Percentiles rank a stretch among this genome's conserved stretches.
Conservation (phyloP, 2,329 filamentous ascomycete genomes). For the Monosporascus sp. region DNA sequence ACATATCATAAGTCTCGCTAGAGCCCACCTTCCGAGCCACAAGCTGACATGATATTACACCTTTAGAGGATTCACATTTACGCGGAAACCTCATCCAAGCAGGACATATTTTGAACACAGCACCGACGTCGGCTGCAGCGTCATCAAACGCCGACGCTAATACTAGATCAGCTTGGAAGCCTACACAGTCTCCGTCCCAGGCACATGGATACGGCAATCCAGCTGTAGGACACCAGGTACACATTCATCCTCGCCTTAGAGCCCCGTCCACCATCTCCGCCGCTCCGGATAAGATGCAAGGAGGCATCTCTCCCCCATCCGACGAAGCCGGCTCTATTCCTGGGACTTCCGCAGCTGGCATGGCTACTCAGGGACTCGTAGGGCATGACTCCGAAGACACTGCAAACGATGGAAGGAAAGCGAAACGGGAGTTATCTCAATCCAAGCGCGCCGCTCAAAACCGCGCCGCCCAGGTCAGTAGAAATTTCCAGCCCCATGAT, state of each 20-base stretch:
- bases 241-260: conserved; percentile 24
- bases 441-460: conserved; percentile 97
- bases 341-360: conserved; percentile 21
- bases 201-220: conserved; percentile 22
- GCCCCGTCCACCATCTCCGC: conserved; percentile 15
- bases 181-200: conserved; percentile 16
- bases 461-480: conserved; percentile 84
- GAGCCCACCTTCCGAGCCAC: conserved; percentile 5
- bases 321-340: conserved; percentile 24
- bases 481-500: conserved; percentile 2
- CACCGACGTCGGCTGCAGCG: conserved; percentile 12
- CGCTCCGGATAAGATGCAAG: conserved; percentile 27
- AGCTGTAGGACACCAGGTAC: conserved; percentile 18
- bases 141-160: conserved; percentile 8
- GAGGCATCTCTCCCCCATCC: conserved; percentile 22
- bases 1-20: background rate
- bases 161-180: conserved; percentile 14
- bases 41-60: conserved; percentile 13
- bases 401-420: conserved; percentile 59
- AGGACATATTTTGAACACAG: conserved; percentile 11
- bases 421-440: conserved; percentile 86
- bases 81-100: conserved; percentile 18
- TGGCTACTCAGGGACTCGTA: conserved; percentile 27
- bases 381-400: conserved; percentile 29
- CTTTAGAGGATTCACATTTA: conserved; percentile 13